Conservation (phyloP, 306 rosid species). For the Mimosa bimucronata region DNA sequence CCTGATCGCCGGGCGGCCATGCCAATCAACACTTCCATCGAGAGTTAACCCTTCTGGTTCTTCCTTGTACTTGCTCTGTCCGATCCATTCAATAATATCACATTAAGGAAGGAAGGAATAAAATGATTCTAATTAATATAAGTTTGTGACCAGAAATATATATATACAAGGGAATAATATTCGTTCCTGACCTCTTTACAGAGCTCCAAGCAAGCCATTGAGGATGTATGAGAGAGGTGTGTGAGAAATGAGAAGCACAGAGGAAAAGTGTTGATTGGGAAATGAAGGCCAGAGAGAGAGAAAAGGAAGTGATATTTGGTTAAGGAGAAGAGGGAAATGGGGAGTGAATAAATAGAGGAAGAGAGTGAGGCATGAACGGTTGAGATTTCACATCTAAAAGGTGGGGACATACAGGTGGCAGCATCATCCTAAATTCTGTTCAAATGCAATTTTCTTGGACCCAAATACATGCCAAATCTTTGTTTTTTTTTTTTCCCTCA, state of each 20-base stretch:
- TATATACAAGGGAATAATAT: neutral
- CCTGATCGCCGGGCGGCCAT: conserved; percentile 82
- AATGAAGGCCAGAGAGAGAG: conserved; percentile 19
- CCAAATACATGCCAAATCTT: neutral
- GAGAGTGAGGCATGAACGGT: conserved; percentile 56
- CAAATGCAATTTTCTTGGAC: conserved; percentile 40
- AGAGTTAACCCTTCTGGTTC: conserved; percentile 67
- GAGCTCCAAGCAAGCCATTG: conserved; percentile 67
- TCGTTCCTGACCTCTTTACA: conserved; percentile 49
- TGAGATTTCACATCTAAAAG: conserved; percentile 47
- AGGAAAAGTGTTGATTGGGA: conserved; percentile 32
- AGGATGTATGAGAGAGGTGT: neutral
- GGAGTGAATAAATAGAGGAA: conserved; percentile 62
- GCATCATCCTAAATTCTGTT: conserved; percentile 41
- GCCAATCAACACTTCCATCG: conserved; percentile 86
- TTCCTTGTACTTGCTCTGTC: conserved; percentile 56
- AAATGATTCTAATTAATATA: too few relatives aligned
- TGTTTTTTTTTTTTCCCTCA: neutral
- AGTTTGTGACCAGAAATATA: neutral
- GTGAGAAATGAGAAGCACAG: conserved; percentile 27
- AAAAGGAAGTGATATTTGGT: conserved; percentile 36
- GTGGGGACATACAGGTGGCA: conserved; percentile 55
- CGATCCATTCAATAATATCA: too few relatives aligned
- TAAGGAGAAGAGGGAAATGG: conserved; percentile 34
- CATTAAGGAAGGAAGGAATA: too few relatives aligned